Evolutionary conservation across 306 rosid species (phyloP).

Genomic region (Adenanthera pavonina): DNA sequence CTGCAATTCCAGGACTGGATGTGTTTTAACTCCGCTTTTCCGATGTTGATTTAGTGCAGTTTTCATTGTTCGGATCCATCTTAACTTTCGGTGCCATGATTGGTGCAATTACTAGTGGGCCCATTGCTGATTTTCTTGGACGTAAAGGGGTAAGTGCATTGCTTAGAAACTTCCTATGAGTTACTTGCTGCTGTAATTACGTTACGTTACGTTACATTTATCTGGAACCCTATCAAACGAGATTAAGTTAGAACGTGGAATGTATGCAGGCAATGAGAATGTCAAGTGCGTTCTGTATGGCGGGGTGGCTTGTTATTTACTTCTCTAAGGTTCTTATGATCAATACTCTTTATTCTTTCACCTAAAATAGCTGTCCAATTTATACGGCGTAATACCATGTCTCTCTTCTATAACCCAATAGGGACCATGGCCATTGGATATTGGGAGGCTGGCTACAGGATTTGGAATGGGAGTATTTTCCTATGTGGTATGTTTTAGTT

Average conservation of each 20-base stretch:
- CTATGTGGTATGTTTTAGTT: conserved; percentile 64
- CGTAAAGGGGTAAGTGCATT: conserved; percentile 72
- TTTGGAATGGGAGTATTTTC: conserved; percentile 98
- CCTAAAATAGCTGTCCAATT: conserved; percentile 15
- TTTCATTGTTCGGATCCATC: conserved; percentile 89
- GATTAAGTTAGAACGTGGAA: conserved; percentile 14
- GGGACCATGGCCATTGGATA: conserved; percentile 73
- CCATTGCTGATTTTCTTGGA: conserved; percentile 73
- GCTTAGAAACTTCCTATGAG: background rate
- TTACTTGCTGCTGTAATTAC: background rate
- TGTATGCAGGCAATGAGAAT: conserved; percentile 86
- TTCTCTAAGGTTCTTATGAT: conserved; percentile 68
- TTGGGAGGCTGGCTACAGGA: conserved; percentile 94
- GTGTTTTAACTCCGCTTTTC: conserved; percentile 19
- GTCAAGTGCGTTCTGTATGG: conserved; percentile 68
- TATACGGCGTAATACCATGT: conserved; percentile 24
- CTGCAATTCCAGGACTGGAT: conserved; percentile 15
- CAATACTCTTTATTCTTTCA: conserved; percentile 30
- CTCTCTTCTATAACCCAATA: conserved; percentile 38
- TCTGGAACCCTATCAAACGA: background rate
- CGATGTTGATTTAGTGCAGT: conserved; percentile 50
- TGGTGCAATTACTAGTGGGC: conserved; percentile 93
- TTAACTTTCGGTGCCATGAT: conserved; percentile 95
- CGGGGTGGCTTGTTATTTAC: conserved; percentile 85
- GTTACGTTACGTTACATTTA: background rate